A percentile compares a stretch with the other conserved stretches of the same genome.
Evolutionary conservation across 768 basidiomycete species (phyloP).

Genomic region (Fomitopsis serialis): DNA sequence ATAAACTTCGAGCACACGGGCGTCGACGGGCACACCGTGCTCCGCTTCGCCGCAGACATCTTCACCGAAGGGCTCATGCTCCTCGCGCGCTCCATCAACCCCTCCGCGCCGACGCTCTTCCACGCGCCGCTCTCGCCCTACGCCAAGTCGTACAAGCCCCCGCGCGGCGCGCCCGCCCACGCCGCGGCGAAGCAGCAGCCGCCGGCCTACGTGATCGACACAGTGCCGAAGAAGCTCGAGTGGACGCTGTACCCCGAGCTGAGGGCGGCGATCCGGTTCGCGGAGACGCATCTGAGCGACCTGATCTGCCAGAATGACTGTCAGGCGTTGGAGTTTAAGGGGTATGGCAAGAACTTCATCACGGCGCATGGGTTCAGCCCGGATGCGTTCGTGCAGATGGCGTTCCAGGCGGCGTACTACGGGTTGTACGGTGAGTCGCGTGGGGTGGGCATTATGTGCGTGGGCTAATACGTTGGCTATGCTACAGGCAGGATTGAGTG

Average conservation of each 20-base stretch:
- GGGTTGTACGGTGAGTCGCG: slow-evolving; percentile 68
- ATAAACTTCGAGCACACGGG: slow-evolving; percentile 99
- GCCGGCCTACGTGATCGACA: slow-evolving; percentile 55
- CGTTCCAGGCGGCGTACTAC: slow-evolving; percentile 95
- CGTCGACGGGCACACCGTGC: slow-evolving; percentile 94
- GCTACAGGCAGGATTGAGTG: slow-evolving; percentile 76
- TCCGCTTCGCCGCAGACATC: slow-evolving; percentile 85
- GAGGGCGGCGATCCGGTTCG: slow-evolving; percentile 82
- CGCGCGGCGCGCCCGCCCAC: slow-evolving; percentile 20
- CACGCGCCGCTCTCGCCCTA: slow-evolving; percentile 81
- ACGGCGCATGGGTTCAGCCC: slow-evolving; percentile 92
- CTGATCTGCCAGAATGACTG: slow-evolving; percentile 98
- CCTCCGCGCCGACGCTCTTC: slow-evolving; percentile 91
- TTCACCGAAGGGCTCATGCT: slow-evolving; percentile 99
- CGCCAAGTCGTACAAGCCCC: slow-evolving; percentile 68
- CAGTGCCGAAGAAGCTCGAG: slow-evolving; percentile 91
- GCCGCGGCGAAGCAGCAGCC: slow-evolving; percentile 12
- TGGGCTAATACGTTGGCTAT: neutral
- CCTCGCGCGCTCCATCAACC: slow-evolving; percentile 93
- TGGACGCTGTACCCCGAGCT: slow-evolving; percentile 88
- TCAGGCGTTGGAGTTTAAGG: slow-evolving; percentile 89
- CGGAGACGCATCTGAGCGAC: slow-evolving; percentile 91
- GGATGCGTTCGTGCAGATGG: slow-evolving; percentile 99
- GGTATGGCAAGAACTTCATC: slow-evolving; percentile 92
- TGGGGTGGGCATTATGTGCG: neutral